A percentile compares a stretch with the other conserved stretches of the same genome.
Evolutionary conservation across 176 grass and related monocot species (phyloP).

Genomic region (Saccharum officinarum): DNA sequence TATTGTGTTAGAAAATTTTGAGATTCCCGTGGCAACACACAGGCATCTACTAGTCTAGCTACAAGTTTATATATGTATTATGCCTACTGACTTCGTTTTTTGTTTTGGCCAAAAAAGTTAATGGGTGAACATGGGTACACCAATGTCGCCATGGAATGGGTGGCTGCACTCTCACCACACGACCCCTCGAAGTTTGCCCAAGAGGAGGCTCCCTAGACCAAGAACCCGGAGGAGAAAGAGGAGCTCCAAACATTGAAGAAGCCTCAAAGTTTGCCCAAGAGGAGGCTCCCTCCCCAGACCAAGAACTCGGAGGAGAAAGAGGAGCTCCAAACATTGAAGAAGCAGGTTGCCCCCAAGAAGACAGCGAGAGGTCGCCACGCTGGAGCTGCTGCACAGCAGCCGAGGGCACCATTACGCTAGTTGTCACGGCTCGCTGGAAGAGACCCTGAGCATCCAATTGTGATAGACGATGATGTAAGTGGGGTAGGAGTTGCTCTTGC

Average conservation of each 20-base stretch:
- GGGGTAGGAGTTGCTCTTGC: slow-evolving; percentile 10
- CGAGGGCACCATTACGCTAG: background rate
- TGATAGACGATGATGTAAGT: slow-evolving; percentile 7
- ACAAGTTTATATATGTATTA: too few relatives aligned
- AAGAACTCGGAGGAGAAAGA: background rate
- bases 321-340: slow-evolving; percentile 19
- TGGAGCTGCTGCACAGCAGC: background rate
- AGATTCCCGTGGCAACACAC: too few relatives aligned
- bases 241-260: background rate
- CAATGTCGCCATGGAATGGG: slow-evolving; percentile 21
- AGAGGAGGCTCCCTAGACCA: background rate
- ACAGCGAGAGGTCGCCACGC: background rate
- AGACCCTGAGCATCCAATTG: background rate
- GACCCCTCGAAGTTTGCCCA: background rate
- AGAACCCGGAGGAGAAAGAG: background rate
- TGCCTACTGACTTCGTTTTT: background rate
- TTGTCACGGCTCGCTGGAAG: background rate
- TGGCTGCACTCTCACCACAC: slow-evolving; percentile 22
- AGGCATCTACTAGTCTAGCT: too few relatives aligned
- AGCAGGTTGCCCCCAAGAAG: background rate
- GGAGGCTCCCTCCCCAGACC: background rate
- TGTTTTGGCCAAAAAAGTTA: background rate
- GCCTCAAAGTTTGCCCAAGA: background rate
- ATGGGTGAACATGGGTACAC: background rate
- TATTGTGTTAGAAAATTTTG: too few relatives aligned